Evolutionary conservation across 495 filamentous ascomycete species (phyloP).

Genomic region (Lophiostoma macrostomum): DNA sequence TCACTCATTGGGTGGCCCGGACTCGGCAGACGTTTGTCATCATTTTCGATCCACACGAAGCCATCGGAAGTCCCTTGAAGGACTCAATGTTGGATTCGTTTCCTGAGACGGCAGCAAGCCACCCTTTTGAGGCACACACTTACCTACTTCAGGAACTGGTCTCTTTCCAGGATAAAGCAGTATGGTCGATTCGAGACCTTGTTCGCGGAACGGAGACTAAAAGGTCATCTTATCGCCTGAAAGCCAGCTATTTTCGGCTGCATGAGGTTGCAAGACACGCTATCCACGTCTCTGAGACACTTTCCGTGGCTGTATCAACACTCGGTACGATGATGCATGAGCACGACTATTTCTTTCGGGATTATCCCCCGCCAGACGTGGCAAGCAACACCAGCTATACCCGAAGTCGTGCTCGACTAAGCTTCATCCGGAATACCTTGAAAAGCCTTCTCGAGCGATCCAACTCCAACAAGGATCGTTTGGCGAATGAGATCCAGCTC

Average conservation of each 20-base stretch:
- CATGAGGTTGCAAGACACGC: slow-evolving; percentile 24
- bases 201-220: slow-evolving; percentile 20
- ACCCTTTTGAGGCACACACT: slow-evolving; percentile 24
- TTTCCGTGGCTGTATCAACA: neutral
- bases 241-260: slow-evolving; percentile 3
- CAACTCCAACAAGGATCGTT: slow-evolving; percentile 12
- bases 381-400: neutral
- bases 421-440: neutral
- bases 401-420: neutral
- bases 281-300: slow-evolving; percentile 24
- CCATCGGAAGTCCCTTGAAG: no score
- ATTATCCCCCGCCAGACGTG: neutral
- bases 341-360: neutral
- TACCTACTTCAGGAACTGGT: no score
- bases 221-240: neutral
- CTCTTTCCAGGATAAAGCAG: no score
- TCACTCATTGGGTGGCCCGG: slow-evolving; percentile 35
- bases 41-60: slow-evolving; percentile 37
- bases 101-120: neutral
- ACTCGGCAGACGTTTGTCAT: slow-evolving; percentile 37
- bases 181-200: slow-evolving; percentile 41
- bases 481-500: slow-evolving; percentile 15
- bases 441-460: slow-evolving; percentile 2
- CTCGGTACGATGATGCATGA: neutral
- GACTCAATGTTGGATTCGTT: slow-evolving; percentile 4